phyloP scores from a whole-genome alignment of 1,139 yeast species.

The Cylindricascospora bacillispora region DNA sequence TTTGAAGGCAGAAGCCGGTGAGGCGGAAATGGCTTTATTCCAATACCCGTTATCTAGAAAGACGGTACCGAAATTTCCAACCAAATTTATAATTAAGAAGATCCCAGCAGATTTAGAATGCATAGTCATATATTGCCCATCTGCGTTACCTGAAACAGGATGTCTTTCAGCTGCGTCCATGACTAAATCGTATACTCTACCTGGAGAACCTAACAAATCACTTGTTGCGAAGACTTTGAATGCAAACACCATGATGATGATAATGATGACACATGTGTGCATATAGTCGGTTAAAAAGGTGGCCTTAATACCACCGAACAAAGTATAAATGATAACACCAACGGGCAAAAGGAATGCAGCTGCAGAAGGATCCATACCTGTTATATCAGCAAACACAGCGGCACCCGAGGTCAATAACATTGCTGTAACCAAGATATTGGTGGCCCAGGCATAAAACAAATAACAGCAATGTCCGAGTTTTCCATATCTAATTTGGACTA shows the following conservation, averaged over 20 bases:
- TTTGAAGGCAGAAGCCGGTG: constrained; percentile 76
- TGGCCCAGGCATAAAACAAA: constrained; percentile 71
- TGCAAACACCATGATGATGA: constrained; percentile 49
- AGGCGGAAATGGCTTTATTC: constrained; percentile 81
- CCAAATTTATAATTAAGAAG: constrained; percentile 69
- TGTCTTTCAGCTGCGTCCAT: constrained; percentile 41
- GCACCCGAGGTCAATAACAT: constrained; percentile 83
- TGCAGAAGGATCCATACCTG: constrained; percentile 77
- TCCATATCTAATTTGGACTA: constrained; percentile 61
- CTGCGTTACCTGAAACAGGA: constrained; percentile 63
- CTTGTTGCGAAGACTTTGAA: constrained; percentile 53
- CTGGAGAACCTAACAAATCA: constrained; percentile 64
- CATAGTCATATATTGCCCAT: constrained; percentile 72
- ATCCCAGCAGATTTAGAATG: constrained; percentile 67
- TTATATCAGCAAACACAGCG: constrained; percentile 60
- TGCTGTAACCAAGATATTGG: constrained; percentile 76
- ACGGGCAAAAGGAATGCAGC: constrained; percentile 71
- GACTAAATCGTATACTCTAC: constrained; percentile 57
- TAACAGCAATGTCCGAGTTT: constrained; percentile 51
- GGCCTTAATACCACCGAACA: constrained; percentile 84
- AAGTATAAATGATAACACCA: constrained; percentile 71
- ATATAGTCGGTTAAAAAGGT: constrained; percentile 80
- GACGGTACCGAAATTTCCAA: constrained; percentile 84
- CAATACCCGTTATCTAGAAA: constrained; percentile 84
- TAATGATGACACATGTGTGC: constrained; percentile 53